A percentile compares a stretch with the other conserved stretches of the same genome.
phyloP scores from a whole-genome alignment of 2,329 filamentous ascomycete genomes.

The Calonectria pseudoreteaudii region DNA sequence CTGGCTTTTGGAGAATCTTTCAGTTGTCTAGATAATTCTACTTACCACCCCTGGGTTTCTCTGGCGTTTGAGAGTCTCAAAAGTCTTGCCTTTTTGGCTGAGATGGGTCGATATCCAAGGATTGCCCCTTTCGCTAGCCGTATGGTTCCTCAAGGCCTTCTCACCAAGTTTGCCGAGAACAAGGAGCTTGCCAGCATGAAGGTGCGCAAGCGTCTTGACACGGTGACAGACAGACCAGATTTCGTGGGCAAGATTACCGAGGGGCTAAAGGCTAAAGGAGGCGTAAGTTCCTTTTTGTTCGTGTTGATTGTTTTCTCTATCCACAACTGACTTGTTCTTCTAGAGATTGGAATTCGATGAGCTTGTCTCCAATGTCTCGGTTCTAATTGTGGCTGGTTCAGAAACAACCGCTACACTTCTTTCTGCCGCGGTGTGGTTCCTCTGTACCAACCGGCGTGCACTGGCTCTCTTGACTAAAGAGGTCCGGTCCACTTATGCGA shows the following conservation, averaged over 20 bases:
- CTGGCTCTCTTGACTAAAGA: slow-evolving; percentile 49
- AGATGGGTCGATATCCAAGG: not conserved
- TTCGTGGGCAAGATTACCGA: slow-evolving; percentile 32
- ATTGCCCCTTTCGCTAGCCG: not conserved
- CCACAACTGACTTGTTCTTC: not conserved
- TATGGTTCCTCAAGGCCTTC: slow-evolving; percentile 5
- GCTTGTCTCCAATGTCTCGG: not conserved
- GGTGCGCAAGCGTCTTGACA: slow-evolving; percentile 27
- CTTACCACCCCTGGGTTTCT: slow-evolving; percentile 41
- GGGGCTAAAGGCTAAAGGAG: not conserved
- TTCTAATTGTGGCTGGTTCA: slow-evolving; percentile 46
- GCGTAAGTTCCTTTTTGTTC: not conserved
- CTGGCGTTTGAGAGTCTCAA: slow-evolving; percentile 30
- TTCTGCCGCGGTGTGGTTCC: slow-evolving; percentile 41
- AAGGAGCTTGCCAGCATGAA: slow-evolving; percentile 7
- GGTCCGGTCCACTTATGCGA: slow-evolving; percentile 51
- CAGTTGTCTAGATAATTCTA: slow-evolving; percentile 37
- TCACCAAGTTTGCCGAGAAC: slow-evolving; percentile 15
- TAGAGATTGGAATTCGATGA: not conserved
- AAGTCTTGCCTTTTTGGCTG: not conserved
- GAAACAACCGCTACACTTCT: slow-evolving; percentile 51
- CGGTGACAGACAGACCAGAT: slow-evolving; percentile 30
- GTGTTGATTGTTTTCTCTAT: not conserved
- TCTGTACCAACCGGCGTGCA: slow-evolving; percentile 38
- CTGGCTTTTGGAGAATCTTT: slow-evolving; percentile 46